A percentile compares a stretch with the other conserved stretches of the same genome.
Evolutionary conservation across 192 early-diverging fungal genomes (phyloP).

Genomic region (Coemansia sp.): DNA sequence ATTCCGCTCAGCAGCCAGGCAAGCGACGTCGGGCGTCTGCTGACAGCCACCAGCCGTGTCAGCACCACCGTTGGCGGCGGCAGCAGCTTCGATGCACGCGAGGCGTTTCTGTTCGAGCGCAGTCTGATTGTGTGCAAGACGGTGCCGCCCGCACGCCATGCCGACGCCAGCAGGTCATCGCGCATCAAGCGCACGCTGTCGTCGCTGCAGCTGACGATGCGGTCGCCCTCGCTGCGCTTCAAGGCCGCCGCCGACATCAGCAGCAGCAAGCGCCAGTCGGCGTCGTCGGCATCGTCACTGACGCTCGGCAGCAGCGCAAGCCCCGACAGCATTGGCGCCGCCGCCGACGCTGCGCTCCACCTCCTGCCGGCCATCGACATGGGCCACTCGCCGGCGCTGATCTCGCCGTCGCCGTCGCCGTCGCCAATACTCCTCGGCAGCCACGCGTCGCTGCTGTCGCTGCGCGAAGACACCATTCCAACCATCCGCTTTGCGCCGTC

Average conservation of each 20-base stretch:
- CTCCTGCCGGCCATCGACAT: conserved; percentile 36
- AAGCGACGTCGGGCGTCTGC: conserved; percentile 16
- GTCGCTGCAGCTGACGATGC: conserved; percentile 33
- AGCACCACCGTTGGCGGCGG: conserved; percentile 14
- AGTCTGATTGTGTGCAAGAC: conserved; percentile 28
- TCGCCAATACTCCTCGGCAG: conserved; percentile 20
- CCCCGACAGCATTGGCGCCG: not conserved
- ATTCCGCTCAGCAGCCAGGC: conserved; percentile 5
- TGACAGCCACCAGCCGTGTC: conserved; percentile 27
- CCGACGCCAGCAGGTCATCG: conserved; percentile 4
- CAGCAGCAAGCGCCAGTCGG: conserved; percentile 12
- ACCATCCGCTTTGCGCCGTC: conserved; percentile 33
- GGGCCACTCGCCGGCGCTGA: conserved; percentile 20
- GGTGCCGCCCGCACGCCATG: not conserved
- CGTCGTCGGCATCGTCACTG: conserved; percentile 34
- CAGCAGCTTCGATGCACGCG: conserved; percentile 19
- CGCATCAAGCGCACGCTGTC: conserved; percentile 49
- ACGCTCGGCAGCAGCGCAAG: conserved; percentile 26
- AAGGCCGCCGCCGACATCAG: not conserved
- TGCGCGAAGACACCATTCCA: conserved; percentile 31
- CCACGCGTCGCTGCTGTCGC: conserved; percentile 37
- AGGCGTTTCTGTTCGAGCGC: conserved; percentile 40
- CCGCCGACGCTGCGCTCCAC: conserved; percentile 12
- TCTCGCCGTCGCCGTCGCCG: conserved; percentile 14
- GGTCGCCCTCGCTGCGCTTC: conserved; percentile 21